These are phyloP conservation scores for Porphyra umbilicalis DNA, from an alignment of 31 red algal genomes.

Conservation along the genomic window DNA sequence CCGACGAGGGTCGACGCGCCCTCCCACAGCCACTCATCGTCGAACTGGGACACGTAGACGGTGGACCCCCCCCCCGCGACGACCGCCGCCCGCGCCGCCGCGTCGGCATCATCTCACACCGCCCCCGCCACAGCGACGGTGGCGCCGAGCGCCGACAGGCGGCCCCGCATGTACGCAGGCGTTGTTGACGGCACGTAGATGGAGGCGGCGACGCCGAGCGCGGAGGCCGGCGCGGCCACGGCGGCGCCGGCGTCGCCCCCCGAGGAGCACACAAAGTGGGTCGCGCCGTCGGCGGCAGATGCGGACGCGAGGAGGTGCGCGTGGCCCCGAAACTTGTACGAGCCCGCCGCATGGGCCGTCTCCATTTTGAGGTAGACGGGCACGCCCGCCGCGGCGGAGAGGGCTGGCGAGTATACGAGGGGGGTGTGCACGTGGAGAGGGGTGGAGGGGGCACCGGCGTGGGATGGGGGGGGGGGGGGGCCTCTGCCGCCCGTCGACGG, in stretches of 20 bases:
- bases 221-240: constrained; percentile 39
- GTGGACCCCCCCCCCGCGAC: constrained; percentile 9
- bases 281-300: too few relatives aligned
- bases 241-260: constrained; percentile 87
- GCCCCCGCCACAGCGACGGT: constrained; percentile 56
- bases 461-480: too few relatives aligned
- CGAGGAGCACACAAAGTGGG: constrained; percentile 73
- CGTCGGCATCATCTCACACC: constrained; percentile 77
- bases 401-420: constrained; percentile 23
- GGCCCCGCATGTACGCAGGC: constrained; percentile 53
- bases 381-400: constrained; percentile 14
- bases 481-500: too few relatives aligned
- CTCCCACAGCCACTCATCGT: constrained; percentile 65
- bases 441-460: too few relatives aligned
- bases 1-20: constrained; percentile 66
- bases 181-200: constrained; percentile 77
- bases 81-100: constrained; percentile 34
- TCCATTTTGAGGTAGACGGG: constrained; percentile 78
- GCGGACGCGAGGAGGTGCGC: constrained; percentile 37
- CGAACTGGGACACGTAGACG: constrained; percentile 72
- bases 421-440: constrained; percentile 58
- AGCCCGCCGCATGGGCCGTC: constrained; percentile 63
- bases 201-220: constrained; percentile 34
- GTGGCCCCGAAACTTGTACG: constrained; percentile 85
- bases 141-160: constrained; percentile 47